Evolutionary conservation across 2,329 filamentous ascomycete genomes (phyloP).

Genomic region (Chaetomiaceae sp.): DNA sequence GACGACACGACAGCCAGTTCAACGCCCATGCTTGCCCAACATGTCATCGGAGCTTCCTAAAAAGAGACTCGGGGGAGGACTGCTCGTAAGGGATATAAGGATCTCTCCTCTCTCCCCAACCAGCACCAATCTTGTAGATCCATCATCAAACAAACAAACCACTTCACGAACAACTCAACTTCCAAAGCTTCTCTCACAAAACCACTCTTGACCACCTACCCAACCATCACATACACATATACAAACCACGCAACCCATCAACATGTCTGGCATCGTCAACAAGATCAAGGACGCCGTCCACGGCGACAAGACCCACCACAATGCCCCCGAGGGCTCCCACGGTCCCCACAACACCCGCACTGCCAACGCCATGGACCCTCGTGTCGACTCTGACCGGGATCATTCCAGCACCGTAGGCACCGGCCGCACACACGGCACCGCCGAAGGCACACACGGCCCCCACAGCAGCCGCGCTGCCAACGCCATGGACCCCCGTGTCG

Average conservation of each 20-base stretch:
- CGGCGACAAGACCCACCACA: slow-evolving; percentile 35
- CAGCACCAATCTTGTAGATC: background rate
- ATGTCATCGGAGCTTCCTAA: background rate
- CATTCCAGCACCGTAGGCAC: slow-evolving; percentile 15
- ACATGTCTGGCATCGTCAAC: slow-evolving; percentile 54
- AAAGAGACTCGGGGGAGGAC: background rate
- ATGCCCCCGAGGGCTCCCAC: slow-evolving; percentile 28
- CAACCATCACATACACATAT: slow-evolving; percentile 7
- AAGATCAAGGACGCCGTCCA: slow-evolving; percentile 55
- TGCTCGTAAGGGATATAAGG: slow-evolving; percentile 17
- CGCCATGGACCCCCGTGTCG: slow-evolving; percentile 44
- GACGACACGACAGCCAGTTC: slow-evolving; percentile 4
- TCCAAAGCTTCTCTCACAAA: background rate
- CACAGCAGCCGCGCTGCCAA: slow-evolving; percentile 39
- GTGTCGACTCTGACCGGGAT: slow-evolving; percentile 43
- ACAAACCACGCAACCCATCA: slow-evolving; percentile 30
- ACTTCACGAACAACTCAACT: background rate
- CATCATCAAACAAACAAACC: slow-evolving; percentile 16
- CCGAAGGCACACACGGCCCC: slow-evolving; percentile 32
- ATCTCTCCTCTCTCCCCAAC: background rate
- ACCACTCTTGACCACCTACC: background rate
- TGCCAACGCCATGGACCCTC: slow-evolving; percentile 45
- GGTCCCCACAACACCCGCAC: slow-evolving; percentile 38
- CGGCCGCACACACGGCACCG: too few relatives aligned
- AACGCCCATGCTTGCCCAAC: background rate